Evolutionary conservation across 1,139 yeast genomes (phyloP).

Genomic region (Suhomyces coccinellae): DNA sequence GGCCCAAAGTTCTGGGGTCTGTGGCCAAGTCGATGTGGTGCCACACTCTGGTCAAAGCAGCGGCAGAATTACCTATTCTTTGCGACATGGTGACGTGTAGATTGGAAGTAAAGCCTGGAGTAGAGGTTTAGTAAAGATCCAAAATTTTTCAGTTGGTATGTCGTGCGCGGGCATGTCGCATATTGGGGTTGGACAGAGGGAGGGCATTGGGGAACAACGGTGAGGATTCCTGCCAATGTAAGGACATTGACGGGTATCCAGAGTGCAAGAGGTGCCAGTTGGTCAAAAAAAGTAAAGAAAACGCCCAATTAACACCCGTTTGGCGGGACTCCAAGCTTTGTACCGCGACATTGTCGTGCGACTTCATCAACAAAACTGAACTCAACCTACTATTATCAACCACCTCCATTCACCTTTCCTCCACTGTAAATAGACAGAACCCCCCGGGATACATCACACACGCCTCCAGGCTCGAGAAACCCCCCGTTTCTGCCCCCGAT

Average conservation of each 20-base stretch:
- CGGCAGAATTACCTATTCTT: conserved; percentile 60
- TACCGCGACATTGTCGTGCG: conserved; percentile 8
- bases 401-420: neutral
- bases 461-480: too few species aligned
- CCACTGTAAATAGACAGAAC: conserved; percentile 1
- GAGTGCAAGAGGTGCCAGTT: too few species aligned
- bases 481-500: too few species aligned
- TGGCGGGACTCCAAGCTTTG: neutral
- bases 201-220: neutral
- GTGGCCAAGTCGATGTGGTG: conserved; percentile 90
- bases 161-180: conserved; percentile 6
- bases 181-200: neutral
- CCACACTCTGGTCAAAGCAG: conserved; percentile 88
- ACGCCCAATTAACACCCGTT: neutral
- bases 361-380: conserved; percentile 1
- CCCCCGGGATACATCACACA: neutral
- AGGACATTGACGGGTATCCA: too few species aligned
- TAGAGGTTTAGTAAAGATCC: neutral
- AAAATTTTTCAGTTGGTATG: conserved; percentile 6
- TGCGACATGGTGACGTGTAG: conserved; percentile 44
- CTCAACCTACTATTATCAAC: neutral
- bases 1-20: conserved; percentile 84
- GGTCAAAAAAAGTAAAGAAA: neutral
- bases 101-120: neutral
- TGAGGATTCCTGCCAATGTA: neutral